phyloP scores from a whole-genome alignment of 495 filamentous ascomycete genomes.

The Penicillium pulvis region DNA sequence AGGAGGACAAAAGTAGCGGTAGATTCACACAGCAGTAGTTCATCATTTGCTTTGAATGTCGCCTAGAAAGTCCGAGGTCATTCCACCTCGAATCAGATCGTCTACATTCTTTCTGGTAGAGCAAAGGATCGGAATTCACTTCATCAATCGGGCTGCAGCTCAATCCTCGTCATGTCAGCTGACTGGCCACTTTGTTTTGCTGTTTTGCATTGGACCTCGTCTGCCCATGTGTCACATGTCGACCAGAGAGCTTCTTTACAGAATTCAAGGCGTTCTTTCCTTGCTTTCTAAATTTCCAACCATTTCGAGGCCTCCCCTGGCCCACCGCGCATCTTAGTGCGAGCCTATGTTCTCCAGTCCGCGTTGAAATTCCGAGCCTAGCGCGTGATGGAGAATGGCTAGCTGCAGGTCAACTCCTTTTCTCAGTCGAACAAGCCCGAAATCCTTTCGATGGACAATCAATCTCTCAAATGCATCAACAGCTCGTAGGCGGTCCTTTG shows the following conservation, averaged over 20 bases:
- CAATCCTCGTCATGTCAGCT: conserved; percentile 24
- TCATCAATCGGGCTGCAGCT: conserved; percentile 28
- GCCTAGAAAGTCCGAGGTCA: conserved; percentile 5
- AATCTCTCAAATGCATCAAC: background rate
- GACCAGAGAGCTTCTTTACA: background rate
- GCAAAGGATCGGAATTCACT: conserved; percentile 14
- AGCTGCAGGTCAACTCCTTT: conserved; percentile 21
- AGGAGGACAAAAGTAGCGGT: background rate
- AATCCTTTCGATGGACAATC: background rate
- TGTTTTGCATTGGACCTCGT: background rate
- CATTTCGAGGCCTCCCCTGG: conserved; percentile 3
- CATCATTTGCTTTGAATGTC: conserved; percentile 5
- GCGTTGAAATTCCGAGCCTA: conserved; percentile 24
- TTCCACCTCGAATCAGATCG: conserved; percentile 11
- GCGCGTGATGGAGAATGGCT: conserved; percentile 28
- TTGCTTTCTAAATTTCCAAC: background rate
- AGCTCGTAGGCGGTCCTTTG: background rate
- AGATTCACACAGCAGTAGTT: background rate
- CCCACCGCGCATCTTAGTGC: conserved; percentile 13
- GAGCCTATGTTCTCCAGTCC: conserved; percentile 19
- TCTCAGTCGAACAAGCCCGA: background rate
- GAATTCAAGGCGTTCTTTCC: background rate
- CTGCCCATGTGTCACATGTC: background rate
- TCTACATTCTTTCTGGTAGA: conserved; percentile 5
- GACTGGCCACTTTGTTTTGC: conserved; percentile 14